A percentile compares a stretch with the other conserved stretches of the same genome.
These are phyloP conservation scores for Apophysomyces sp. DNA, from an alignment of 371 early-diverging fungal species.

Conservation along the genomic window DNA sequence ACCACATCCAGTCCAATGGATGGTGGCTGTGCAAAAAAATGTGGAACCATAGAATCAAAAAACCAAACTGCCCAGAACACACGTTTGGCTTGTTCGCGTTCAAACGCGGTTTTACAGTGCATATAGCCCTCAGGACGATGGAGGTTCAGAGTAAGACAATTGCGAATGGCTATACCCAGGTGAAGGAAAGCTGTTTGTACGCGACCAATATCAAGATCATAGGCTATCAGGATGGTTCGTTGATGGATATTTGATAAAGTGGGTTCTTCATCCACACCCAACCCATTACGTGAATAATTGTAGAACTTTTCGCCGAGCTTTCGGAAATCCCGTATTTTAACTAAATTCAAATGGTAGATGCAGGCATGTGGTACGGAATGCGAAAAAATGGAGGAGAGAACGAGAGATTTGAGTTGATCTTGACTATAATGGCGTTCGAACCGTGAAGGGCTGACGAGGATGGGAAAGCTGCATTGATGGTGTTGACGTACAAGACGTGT, in stretches of 20 bases:
- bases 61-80: conserved; percentile 42
- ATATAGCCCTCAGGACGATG: conserved; percentile 29
- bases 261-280: conserved; percentile 24
- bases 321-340: conserved; percentile 23
- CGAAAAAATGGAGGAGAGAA: conserved; percentile 25
- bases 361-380: conserved; percentile 30
- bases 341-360: conserved; percentile 29
- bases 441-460: conserved; percentile 22
- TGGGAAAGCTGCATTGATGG: conserved; percentile 34
- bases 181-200: conserved; percentile 32
- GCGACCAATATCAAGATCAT: conserved; percentile 34
- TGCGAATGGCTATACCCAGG: conserved; percentile 32
- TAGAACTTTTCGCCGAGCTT: conserved; percentile 27
- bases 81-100: conserved; percentile 29
- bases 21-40: conserved; percentile 8
- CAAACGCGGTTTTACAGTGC: conserved; percentile 14
- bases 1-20: conserved; percentile 16
- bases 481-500: conserved; percentile 24
- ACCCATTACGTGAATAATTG: conserved; percentile 23
- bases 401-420: conserved; percentile 20
- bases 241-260: conserved; percentile 32
- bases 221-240: conserved; percentile 25
- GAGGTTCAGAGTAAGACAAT: conserved; percentile 33
- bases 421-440: conserved; percentile 25
- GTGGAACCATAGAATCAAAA: conserved; percentile 32